Evolutionary conservation across 495 filamentous ascomycete genomes (phyloP), one percentile per base, ranked within the genome.

Genomic region (Alectoria sarmentosa): DNA sequence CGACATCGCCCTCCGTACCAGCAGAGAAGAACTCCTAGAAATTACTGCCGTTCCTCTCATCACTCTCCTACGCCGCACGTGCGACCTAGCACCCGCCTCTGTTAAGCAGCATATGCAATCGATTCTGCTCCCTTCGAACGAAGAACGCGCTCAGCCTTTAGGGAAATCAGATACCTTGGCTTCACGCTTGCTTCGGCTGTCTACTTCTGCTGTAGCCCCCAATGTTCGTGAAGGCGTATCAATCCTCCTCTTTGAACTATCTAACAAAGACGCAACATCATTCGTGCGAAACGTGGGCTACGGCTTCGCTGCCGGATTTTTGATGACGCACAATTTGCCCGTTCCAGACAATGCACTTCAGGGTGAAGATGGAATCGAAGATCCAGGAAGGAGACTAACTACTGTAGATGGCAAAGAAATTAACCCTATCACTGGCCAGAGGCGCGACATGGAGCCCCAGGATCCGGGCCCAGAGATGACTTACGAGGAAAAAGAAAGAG

Each of bases 341-440:
- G 78, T 96, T 23, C 90, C 93, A 0, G 79, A 88, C 58, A 85
- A 76, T 44, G 80, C 86, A 0, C 72, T 84, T n/a, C 72, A 70
- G 19, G 60, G 37, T 15, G 64, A 70, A 2, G 59, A 65, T 0
- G 44, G 26, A 26, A 60, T 32, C 17, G 60, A 46, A 52, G 65
- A 67, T 61, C 30, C 55, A 14, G 64, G 65, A 7, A 66, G 60
- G 57, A 70, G 57, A 60, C 55, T 70, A 34, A 70, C 64, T 23
- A 69, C 41, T 1, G 61, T 71, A 32, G 69, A 71, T 58, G 69
- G 69, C 4, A 61, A 69, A n/a, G 71, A 69, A n/a, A 75, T 95
- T 52, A 98, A 98, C 70, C 93, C 92, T 3, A 84, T 98, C 34
- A 98, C 94, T 5, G 94, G 94, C 0, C 94, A 98, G 74, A 83